Percentiles rank a stretch among this genome's conserved stretches.
Evolutionary conservation across 2,329 filamentous ascomycete species (phyloP).

Genomic region (Ceratocystiopsis brevicomis): DNA sequence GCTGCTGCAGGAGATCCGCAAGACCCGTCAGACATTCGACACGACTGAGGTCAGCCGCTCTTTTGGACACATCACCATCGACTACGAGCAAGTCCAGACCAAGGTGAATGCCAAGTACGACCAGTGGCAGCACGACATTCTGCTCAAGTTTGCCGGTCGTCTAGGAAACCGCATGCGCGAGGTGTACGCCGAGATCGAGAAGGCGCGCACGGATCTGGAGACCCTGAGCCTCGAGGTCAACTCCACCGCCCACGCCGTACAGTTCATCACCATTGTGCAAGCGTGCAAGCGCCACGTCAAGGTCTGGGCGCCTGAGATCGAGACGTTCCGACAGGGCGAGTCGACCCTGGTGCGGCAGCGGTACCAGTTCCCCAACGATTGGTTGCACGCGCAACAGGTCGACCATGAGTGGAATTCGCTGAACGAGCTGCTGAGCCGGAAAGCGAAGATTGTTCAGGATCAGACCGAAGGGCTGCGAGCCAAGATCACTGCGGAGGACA

Average conservation of each 20-base stretch:
- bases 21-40: conserved; percentile 89
- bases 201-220: conserved; percentile 77
- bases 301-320: conserved; percentile 86
- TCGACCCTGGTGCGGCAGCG: conserved; percentile 79
- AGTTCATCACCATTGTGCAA: conserved; percentile 96
- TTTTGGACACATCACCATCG: conserved; percentile 87
- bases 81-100: conserved; percentile 96
- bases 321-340: conserved; percentile 88
- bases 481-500: conserved; percentile 88
- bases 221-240: conserved; percentile 81
- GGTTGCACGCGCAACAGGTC: conserved; percentile 90
- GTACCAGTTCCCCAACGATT: conserved; percentile 84
- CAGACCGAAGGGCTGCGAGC: conserved; percentile 88
- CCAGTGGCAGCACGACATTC: conserved; percentile 96
- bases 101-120: conserved; percentile 99
- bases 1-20: conserved; percentile 88
- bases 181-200: conserved; percentile 78
- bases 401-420: conserved; percentile 90
- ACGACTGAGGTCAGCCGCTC: conserved; percentile 84
- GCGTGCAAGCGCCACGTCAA: conserved; percentile 88
- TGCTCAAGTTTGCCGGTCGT: conserved; percentile 78
- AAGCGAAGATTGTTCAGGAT: conserved; percentile 88
- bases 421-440: conserved; percentile 78
- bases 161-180: conserved; percentile 83
- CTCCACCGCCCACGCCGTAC: conserved; percentile 89